Percentiles rank a stretch among this genome's conserved stretches.
These are phyloP conservation scores for Aspergillus aculeatus DNA, from an alignment of 2,329 filamentous ascomycete genomes.

Conservation along the genomic window DNA sequence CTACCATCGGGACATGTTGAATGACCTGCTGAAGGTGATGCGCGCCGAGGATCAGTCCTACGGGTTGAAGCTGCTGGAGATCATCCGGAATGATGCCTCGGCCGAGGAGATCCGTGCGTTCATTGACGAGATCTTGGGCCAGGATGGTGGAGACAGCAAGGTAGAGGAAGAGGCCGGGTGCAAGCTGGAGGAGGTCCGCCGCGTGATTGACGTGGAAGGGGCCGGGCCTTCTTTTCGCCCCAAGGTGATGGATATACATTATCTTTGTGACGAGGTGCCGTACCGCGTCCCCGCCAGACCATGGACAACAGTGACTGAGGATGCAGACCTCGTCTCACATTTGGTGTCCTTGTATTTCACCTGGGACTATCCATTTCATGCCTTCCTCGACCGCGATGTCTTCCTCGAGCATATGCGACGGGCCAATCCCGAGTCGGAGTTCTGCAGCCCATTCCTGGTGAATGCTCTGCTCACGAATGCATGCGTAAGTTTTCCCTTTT, in stretches of 20 bases:
- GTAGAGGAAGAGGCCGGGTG: slow-evolving; percentile 20
- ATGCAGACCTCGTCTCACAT: slow-evolving; percentile 72
- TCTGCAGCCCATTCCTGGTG: slow-evolving; percentile 84
- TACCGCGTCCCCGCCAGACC: slow-evolving; percentile 44
- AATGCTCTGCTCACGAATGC: slow-evolving; percentile 75
- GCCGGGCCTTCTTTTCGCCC: slow-evolving; percentile 33
- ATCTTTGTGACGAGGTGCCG: slow-evolving; percentile 38
- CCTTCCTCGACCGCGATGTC: slow-evolving; percentile 77
- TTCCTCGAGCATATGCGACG: slow-evolving; percentile 53
- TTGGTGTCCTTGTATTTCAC: slow-evolving; percentile 90
- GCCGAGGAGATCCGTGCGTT: slow-evolving; percentile 37
- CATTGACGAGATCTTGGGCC: slow-evolving; percentile 31
- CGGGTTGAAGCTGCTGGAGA: slow-evolving; percentile 30
- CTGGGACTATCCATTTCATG: slow-evolving; percentile 88
- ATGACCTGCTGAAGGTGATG: slow-evolving; percentile 38
- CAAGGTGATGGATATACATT: slow-evolving; percentile 45
- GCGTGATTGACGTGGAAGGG: slow-evolving; percentile 31
- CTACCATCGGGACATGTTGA: slow-evolving; percentile 40
- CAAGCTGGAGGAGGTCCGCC: slow-evolving; percentile 30
- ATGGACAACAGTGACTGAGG: slow-evolving; percentile 79
- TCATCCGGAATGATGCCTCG: slow-evolving; percentile 37
- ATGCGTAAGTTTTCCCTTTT: slow-evolving; percentile 32
- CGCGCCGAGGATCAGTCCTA: slow-evolving; percentile 32
- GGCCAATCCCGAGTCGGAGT: slow-evolving; percentile 54
- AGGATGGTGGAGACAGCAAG: slow-evolving; percentile 17